Evolutionary conservation across 2,329 filamentous ascomycete genomes (phyloP).

Genomic region (Colletotrichum sp.): DNA sequence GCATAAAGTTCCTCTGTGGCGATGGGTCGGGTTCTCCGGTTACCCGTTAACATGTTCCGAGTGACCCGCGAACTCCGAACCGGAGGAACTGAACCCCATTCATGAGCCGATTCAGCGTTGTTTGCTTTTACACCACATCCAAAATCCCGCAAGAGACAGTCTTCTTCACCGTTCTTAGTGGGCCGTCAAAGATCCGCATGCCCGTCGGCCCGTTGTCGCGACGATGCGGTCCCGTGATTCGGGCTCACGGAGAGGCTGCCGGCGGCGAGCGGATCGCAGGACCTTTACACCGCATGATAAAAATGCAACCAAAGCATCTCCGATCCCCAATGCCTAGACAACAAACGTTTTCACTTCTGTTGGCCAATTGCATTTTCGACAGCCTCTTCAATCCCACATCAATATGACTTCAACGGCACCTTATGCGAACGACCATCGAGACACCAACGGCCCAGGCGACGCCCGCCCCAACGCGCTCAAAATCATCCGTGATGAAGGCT

Average conservation of each 20-base stretch:
- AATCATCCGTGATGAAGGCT: constrained; percentile 35
- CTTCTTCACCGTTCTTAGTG: background rate
- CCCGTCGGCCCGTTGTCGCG: background rate
- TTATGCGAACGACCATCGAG: background rate
- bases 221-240: background rate
- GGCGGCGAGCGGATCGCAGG: background rate
- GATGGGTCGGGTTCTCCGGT: background rate
- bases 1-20: background rate
- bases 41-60: background rate
- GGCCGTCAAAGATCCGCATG: background rate
- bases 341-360: background rate
- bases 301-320: background rate
- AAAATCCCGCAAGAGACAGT: background rate
- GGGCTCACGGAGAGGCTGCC: background rate
- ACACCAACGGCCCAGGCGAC: constrained; percentile 35
- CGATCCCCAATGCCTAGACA: background rate
- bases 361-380: background rate
- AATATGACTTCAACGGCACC: background rate
- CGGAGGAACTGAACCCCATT: background rate
- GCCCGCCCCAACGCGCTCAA: constrained; percentile 39
- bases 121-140: background rate
- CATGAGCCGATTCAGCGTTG: background rate
- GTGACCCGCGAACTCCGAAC: background rate
- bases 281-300: background rate
- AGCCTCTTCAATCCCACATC: background rate